Conservation (phyloP, 2,329 filamentous ascomycete species). For the Fusarium sororula region DNA sequence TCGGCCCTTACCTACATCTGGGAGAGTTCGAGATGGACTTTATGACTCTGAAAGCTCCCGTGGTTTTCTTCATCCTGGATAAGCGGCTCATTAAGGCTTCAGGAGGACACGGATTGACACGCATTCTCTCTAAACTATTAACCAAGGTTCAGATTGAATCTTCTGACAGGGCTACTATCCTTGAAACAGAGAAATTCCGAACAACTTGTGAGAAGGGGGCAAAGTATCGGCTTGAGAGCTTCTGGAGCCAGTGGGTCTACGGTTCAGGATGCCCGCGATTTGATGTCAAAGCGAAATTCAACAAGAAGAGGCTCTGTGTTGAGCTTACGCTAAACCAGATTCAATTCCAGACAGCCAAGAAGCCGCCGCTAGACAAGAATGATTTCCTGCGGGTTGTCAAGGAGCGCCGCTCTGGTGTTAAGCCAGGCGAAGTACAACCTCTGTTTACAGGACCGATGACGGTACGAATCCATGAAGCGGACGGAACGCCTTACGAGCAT, state of each 20-base stretch:
- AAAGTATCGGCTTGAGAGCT: slow-evolving; percentile 85
- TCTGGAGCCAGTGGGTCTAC: slow-evolving; percentile 94
- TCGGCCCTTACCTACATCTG: slow-evolving; percentile 80
- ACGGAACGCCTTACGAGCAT: slow-evolving; percentile 97
- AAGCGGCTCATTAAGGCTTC: slow-evolving; percentile 89
- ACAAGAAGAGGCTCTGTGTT: slow-evolving; percentile 96
- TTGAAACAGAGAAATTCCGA: slow-evolving; percentile 80
- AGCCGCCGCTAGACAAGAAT: slow-evolving; percentile 68
- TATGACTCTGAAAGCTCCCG: slow-evolving; percentile 86
- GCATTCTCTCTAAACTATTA: slow-evolving; percentile 87
- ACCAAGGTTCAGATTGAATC: slow-evolving; percentile 79
- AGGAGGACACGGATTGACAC: slow-evolving; percentile 79
- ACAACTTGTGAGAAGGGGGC: slow-evolving; percentile 88
- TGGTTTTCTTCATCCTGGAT: slow-evolving; percentile 94
- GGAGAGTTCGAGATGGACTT: slow-evolving; percentile 91
- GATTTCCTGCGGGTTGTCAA: slow-evolving; percentile 88
- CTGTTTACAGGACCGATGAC: slow-evolving; percentile 97
- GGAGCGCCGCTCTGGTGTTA: slow-evolving; percentile 76
- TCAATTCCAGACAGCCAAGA: slow-evolving; percentile 59
- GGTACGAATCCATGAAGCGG: slow-evolving; percentile 95
- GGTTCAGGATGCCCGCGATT: slow-evolving; percentile 91
- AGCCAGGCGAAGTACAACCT: slow-evolving; percentile 74
- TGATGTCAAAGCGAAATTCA: slow-evolving; percentile 87
- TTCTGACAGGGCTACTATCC: slow-evolving; percentile 72
- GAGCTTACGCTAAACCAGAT: slow-evolving; percentile 89